Evolutionary conservation across 2,329 filamentous ascomycete species (phyloP), one percentile per base, ranked within the genome.

Genomic region (Monilinia laxa): DNA sequence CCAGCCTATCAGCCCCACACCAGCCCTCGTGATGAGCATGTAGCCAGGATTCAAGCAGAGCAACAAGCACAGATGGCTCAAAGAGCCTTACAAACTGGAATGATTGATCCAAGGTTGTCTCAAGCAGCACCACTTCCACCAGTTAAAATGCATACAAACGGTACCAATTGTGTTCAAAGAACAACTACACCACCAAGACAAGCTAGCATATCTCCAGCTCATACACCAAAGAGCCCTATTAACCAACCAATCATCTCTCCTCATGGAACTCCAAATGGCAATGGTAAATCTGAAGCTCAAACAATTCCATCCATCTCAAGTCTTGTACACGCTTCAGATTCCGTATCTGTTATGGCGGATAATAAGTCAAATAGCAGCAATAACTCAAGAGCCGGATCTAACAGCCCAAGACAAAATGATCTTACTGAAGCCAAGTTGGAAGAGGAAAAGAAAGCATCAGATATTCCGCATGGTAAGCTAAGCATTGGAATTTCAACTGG

Each of bases 391-490:
- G 67, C 70, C 14, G 74, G 71, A 3, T 74, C 71, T 58, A 71
- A 65, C 59, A 75, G 72, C 55, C 73, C 73, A 28, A 75, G 69
- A 47, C 69, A 64, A 31, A 70, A 70, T 25, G 63, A 55, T 35
- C 63, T 68, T 3, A 54, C 68, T n/a, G 80, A 80, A 42, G 80
- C 83, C 10, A 81, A 82, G 65, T 12, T n/a, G 23, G 57, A 38
- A 2, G 57, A 49, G 20, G 28, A 49, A 60, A 49, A 60, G 57
- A 60, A 60, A 18, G 7, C 20, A 49, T 60, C 42, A 4, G 28
- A 28, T 49, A 85, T 86, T 60, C 83, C 83, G 10, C 83, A 80
- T 62, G 82, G 85, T 68, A 85, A 85, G 70, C 77, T 85, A 35
- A 83, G 81, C 6, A 70, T 68, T 25, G 64, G 70, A 55, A 16